Evolutionary conservation across 2,329 filamentous ascomycete species (phyloP).

Genomic region (Fusarium brevicatenulatum): DNA sequence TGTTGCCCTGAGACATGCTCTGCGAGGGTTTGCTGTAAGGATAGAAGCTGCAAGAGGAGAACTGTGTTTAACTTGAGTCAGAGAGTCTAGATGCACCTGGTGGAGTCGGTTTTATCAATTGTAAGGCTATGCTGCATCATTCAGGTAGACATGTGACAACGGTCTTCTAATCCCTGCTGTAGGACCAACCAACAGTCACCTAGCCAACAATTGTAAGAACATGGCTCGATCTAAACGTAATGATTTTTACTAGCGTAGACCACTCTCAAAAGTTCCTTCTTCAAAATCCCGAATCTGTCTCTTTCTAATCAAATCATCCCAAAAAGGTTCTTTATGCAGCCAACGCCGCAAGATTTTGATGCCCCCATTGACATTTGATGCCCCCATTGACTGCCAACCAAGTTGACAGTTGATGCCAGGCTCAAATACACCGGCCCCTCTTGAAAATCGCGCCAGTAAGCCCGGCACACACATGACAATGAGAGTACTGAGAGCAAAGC

Average conservation of each 20-base stretch:
- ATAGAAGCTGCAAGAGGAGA: accelerated
- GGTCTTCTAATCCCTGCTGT: neutral
- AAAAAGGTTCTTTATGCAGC: neutral
- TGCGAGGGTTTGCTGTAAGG: accelerated
- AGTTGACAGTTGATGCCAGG: neutral
- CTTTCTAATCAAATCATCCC: accelerated
- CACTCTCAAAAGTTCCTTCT: neutral
- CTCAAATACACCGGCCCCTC: neutral
- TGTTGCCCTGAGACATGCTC: neutral
- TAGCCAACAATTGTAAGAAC: accelerated
- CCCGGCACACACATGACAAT: neutral
- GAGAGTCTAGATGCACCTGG: neutral
- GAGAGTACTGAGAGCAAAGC: neutral
- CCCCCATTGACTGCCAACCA: accelerated
- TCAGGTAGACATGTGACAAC: neutral
- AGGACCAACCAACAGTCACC: neutral
- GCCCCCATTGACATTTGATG: accelerated
- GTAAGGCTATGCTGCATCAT: neutral
- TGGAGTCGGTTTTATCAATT: neutral
- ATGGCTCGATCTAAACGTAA: neutral
- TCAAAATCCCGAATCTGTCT: neutral
- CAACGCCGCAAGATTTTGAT: accelerated
- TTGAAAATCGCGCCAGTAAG: neutral
- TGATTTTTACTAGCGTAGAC: accelerated
- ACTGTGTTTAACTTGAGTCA: accelerated